Percentiles rank a stretch among this genome's conserved stretches.
Conservation (phyloP, 108 stramenopile species). For the Pseudonitzschia multistriata region DNA sequence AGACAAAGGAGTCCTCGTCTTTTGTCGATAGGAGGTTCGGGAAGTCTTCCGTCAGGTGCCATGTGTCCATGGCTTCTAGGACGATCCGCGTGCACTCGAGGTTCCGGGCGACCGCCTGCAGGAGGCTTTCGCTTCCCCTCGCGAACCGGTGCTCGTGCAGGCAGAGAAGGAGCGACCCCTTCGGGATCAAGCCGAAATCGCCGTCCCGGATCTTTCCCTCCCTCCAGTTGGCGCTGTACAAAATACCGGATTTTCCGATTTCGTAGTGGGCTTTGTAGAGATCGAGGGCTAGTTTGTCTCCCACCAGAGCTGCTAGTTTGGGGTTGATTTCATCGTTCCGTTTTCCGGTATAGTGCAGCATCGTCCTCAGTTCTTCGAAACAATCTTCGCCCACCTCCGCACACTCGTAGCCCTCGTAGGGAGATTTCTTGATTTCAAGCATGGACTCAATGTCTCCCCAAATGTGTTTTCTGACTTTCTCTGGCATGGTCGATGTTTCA, state of each 20-base stretch:
- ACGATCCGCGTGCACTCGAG: slow-evolving; percentile 17
- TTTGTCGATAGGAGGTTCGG: slow-evolving; percentile 1
- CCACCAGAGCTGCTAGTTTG: slow-evolving; percentile 23
- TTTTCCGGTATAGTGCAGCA: slow-evolving; percentile 11
- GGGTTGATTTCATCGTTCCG: slow-evolving; percentile 6
- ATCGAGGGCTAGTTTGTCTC: slow-evolving; percentile 15
- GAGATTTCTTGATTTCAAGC: slow-evolving; percentile 25
- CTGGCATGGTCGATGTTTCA: background rate
- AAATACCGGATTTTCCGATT: slow-evolving; percentile 40
- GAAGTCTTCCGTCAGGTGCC: slow-evolving; percentile 23
- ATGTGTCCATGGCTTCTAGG: slow-evolving; percentile 24
- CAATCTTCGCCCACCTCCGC: slow-evolving; percentile 29
- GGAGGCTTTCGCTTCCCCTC: slow-evolving; percentile 19
- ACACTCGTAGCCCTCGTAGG: slow-evolving; percentile 30
- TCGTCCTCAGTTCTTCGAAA: slow-evolving; percentile 21
- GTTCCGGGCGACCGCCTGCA: slow-evolving; percentile 24
- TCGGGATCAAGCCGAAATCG: slow-evolving; percentile 27
- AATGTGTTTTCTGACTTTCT: background rate
- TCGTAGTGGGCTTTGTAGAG: slow-evolving; percentile 24
- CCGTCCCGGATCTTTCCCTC: slow-evolving; percentile 35
- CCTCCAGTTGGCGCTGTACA: slow-evolving; percentile 33
- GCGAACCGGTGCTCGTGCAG: slow-evolving; percentile 27
- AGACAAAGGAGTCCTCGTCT: slow-evolving; percentile 2
- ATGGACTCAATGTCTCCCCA: slow-evolving; percentile 1
- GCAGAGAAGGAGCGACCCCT: slow-evolving; percentile 24